These are phyloP conservation scores for Hypoxylon sp. DNA, from an alignment of 2,329 filamentous ascomycete species.

Conservation along the genomic window DNA sequence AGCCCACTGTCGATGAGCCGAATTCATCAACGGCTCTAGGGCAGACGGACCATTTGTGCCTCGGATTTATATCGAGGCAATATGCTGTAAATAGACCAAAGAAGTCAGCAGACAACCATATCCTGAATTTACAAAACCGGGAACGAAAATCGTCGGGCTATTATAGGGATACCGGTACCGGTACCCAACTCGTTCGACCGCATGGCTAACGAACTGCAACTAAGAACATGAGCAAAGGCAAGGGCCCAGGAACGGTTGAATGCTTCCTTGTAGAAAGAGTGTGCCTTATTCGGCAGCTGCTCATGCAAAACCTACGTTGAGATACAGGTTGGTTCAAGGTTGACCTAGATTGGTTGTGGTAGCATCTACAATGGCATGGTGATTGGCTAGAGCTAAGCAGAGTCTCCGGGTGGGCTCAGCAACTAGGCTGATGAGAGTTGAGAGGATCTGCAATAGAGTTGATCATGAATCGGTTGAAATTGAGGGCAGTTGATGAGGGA, in stretches of 20 bases:
- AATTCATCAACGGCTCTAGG: constrained; percentile 28
- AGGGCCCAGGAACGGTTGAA: constrained; percentile 32
- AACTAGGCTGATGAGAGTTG: constrained; percentile 43
- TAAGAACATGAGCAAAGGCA: constrained; percentile 24
- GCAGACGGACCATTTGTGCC: constrained; percentile 37
- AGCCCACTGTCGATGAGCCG: constrained; percentile 39
- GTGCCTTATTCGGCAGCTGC: constrained; percentile 42
- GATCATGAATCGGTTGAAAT: constrained; percentile 36
- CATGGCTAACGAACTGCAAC: constrained; percentile 38
- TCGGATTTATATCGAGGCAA: constrained; percentile 43
- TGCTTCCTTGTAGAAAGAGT: constrained; percentile 22
- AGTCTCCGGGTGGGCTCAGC: constrained; percentile 28
- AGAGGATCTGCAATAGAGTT: constrained; percentile 41
- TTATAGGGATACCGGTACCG: constrained; percentile 17
- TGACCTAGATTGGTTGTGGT: constrained; percentile 36
- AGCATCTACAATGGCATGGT: constrained; percentile 29
- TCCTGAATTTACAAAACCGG: constrained; percentile 21
- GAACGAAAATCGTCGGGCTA: constrained; percentile 30
- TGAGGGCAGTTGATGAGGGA: constrained; percentile 28
- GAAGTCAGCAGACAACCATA: constrained; percentile 36
- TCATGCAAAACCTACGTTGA: constrained; percentile 38
- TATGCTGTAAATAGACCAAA: constrained; percentile 42
- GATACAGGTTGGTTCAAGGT: constrained; percentile 30
- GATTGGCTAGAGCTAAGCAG: constrained; percentile 35
- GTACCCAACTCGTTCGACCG: constrained; percentile 33